Conservation (phyloP, 1,284 basidiomycete species). For the Boletus nobilissimus region DNA sequence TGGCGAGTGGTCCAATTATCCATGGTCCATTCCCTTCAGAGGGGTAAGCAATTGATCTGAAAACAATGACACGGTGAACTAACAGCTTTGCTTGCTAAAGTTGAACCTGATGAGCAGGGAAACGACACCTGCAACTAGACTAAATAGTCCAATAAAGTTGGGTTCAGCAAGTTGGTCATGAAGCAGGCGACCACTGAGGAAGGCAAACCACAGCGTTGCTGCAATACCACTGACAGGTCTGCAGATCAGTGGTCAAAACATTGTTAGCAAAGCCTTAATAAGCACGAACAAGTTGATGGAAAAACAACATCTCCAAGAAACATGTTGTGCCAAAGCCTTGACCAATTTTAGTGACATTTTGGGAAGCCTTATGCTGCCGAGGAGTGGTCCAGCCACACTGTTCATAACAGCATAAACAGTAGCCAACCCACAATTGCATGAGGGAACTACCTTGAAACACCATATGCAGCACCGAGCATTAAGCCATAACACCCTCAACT, state of each 20-base stretch:
- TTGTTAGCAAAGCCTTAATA: no score
- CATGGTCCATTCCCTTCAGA: constrained; percentile 52
- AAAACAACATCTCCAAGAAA: constrained; percentile 83
- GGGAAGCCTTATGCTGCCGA: constrained; percentile 71
- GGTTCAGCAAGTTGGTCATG: constrained; percentile 73
- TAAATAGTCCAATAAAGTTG: constrained; percentile 78
- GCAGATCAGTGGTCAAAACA: neutral
- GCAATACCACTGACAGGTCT: constrained; percentile 83
- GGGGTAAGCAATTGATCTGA: neutral
- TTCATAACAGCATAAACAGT: constrained; percentile 13
- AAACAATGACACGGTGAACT: constrained; percentile 36
- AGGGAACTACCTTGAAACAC: constrained; percentile 58
- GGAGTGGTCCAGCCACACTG: constrained; percentile 78
- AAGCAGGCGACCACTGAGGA: constrained; percentile 79
- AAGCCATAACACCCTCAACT: constrained; percentile 83
- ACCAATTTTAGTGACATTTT: no score
- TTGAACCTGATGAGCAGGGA: constrained; percentile 88
- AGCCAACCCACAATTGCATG: constrained; percentile 14
- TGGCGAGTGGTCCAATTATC: constrained; percentile 75
- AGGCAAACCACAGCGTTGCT: constrained; percentile 75
- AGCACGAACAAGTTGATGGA: constrained; percentile 72
- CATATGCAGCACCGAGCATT: constrained; percentile 82
- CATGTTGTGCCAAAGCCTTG: constrained; percentile 74
- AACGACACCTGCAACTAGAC: constrained; percentile 79
- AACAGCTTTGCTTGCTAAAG: constrained; percentile 73